phyloP scores from a whole-genome alignment of 306 rosid species.

The Aeschynomene evenia region DNA sequence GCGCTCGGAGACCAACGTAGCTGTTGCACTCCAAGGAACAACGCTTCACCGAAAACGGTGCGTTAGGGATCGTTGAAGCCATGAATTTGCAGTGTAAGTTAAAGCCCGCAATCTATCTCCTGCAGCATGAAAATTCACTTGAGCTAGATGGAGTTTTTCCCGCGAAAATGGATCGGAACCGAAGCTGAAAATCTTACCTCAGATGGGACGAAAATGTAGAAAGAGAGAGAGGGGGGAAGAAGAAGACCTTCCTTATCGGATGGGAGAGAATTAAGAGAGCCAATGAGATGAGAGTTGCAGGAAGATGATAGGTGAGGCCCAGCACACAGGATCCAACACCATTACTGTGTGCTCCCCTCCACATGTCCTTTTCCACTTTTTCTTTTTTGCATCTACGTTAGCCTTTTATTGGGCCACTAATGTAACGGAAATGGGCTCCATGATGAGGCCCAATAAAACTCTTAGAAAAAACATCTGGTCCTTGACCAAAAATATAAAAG shows the following conservation, averaged over 20 bases:
- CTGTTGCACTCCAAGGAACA: slow-evolving; percentile 35
- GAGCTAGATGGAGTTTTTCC: no score
- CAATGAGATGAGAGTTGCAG: slow-evolving; percentile 32
- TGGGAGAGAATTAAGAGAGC: slow-evolving; percentile 26
- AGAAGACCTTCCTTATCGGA: slow-evolving; percentile 2
- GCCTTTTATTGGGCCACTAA: no score
- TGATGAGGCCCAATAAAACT: no score
- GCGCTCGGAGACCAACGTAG: slow-evolving; percentile 47
- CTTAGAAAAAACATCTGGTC: no score
- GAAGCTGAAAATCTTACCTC: slow-evolving; percentile 19
- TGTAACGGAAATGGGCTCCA: no score
- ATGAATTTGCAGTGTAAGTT: slow-evolving; percentile 35
- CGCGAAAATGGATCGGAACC: neutral
- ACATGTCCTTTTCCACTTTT: neutral
- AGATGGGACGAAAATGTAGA: neutral
- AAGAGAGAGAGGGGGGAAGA: neutral
- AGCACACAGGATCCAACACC: neutral
- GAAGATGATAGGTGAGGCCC: slow-evolving; percentile 5
- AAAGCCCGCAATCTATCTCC: neutral
- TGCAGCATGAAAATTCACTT: no score
- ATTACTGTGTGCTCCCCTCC: neutral
- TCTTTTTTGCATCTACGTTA: no score
- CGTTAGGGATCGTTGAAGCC: slow-evolving; percentile 59
- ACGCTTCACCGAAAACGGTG: slow-evolving; percentile 37
- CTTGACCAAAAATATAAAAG: no score